Base-by-base conservation (phyloP, 352 stramenopile species). In the Globisporangium mamillatum region DNA sequence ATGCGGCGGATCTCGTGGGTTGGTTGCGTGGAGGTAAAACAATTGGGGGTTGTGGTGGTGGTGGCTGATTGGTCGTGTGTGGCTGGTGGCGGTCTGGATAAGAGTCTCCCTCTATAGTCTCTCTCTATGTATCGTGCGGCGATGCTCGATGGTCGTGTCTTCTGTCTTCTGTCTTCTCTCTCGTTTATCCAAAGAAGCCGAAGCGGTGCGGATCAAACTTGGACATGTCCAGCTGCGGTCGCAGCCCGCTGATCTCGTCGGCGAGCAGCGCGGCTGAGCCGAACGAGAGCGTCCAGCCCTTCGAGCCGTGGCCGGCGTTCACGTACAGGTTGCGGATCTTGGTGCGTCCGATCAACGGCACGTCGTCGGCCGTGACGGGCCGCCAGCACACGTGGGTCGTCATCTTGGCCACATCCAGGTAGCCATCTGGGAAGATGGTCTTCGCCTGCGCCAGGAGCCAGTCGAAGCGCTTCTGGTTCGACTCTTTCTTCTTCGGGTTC, bases 271-370 rank as follows among this genome's bases (percentile, higher is more conserved):
- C 86, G 7, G 73, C 88, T 16, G 86, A 80, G 48, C 88, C 88
- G 70, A 95, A 95, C 24, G 84, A 92, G 18, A 94, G 76, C 67
- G 84, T 94, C 86, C 86, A 95, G 32, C 86, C 88, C 63, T 94
- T 95, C 59, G 88, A 93, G 5, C 88, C 88, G 64, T 95, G 86
- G 10, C 88, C 88, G 54, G 85, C 81, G 75, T 95, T 95, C 56
- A 95, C 85, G 69, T 88, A 94, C 65, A 95, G 70, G 66, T 95
- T 95, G 57, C 80, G 76, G 50, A 94, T 81, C 59, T 83, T 86
- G 12, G 88, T 95, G 64, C 86, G 83, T 3, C 88, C 88, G 22
- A 95, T 89, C 27, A 94, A 72, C 48, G 88, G 86, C 41, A 95
- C 86, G 60, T 94, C 88, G 66, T 95, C 88, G 52, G 88, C 84